Conservation (phyloP, 176 grass and related monocot genomes). For the Calamus simplicifolius region DNA sequence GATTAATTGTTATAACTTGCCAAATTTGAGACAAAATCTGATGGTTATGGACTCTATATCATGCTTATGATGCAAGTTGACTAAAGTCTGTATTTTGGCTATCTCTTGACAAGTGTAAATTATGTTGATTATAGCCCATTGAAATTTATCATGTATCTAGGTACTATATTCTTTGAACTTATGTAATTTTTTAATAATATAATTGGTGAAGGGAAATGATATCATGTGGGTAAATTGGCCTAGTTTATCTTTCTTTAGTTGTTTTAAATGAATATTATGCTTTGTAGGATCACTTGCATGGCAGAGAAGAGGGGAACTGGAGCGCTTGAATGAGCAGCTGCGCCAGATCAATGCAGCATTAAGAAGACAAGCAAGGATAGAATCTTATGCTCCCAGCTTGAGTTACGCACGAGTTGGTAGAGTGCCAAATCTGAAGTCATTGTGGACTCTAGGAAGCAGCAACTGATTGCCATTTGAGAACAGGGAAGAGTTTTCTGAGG, state of each 20-base stretch:
- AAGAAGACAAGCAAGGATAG: conserved; percentile 67
- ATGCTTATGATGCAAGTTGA: too few species aligned
- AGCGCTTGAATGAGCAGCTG: conserved; percentile 55
- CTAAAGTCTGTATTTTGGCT: too few species aligned
- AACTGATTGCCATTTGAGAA: conserved; percentile 35
- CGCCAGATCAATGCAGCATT: conserved; percentile 50
- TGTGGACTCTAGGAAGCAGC: conserved; percentile 63
- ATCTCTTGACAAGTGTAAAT: too few species aligned
- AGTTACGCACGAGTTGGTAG: conserved; percentile 49
- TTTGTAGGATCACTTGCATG: conserved; percentile 49
- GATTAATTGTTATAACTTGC: too few species aligned
- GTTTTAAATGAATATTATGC: not conserved
- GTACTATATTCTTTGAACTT: too few species aligned
- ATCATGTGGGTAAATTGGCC: too few species aligned
- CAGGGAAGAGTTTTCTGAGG: conserved; percentile 50
- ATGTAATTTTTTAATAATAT: too few species aligned
- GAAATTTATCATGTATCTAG: too few species aligned
- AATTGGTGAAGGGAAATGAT: too few species aligned
- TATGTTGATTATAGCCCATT: too few species aligned
- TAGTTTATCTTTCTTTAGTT: not conserved
- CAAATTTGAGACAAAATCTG: too few species aligned
- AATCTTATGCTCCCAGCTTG: conserved; percentile 59
- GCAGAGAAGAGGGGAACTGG: conserved; percentile 50
- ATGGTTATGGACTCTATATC: too few species aligned
- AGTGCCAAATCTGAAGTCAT: conserved; percentile 40